These are phyloP conservation scores for Entamoeba nuttalli DNA, from an alignment of 208 protist species.

Conservation along the genomic window DNA sequence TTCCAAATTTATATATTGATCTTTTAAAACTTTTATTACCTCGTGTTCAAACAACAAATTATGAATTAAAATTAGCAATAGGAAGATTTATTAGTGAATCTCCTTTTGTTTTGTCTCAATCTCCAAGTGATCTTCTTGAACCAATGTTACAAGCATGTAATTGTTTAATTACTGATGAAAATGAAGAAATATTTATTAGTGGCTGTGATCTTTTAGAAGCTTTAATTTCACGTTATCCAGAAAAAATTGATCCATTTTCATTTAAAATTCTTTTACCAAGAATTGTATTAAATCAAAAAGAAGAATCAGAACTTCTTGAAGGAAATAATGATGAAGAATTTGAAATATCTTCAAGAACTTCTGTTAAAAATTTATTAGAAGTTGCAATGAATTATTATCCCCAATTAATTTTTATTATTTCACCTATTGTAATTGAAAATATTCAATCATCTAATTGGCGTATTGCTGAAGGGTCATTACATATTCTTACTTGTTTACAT, in stretches of 20 bases:
- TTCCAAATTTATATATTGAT: not conserved
- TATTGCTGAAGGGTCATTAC: too few species aligned
- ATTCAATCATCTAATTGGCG: too few species aligned
- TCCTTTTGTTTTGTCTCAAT: not conserved
- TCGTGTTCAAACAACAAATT: not conserved
- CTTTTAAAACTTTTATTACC: not conserved
- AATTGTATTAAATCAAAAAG: not conserved
- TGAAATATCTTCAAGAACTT: too few species aligned
- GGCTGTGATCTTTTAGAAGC: not conserved
- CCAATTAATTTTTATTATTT: too few species aligned
- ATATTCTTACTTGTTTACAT: too few species aligned
- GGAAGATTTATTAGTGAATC: not conserved
- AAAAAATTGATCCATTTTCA: not conserved
- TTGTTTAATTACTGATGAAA: not conserved
- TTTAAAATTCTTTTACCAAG: not conserved
- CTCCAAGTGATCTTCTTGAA: not conserved
- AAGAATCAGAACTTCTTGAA: not conserved
- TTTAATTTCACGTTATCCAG: not conserved
- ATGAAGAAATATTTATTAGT: not conserved
- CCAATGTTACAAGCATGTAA: not conserved
- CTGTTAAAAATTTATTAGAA: too few species aligned
- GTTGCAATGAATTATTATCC: too few species aligned
- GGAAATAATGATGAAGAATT: not conserved
- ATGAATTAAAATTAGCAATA: not conserved
- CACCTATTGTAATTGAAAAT: too few species aligned